phyloP scores from a whole-genome alignment of 495 filamentous ascomycete species.

The Xylaria intraflava region DNA sequence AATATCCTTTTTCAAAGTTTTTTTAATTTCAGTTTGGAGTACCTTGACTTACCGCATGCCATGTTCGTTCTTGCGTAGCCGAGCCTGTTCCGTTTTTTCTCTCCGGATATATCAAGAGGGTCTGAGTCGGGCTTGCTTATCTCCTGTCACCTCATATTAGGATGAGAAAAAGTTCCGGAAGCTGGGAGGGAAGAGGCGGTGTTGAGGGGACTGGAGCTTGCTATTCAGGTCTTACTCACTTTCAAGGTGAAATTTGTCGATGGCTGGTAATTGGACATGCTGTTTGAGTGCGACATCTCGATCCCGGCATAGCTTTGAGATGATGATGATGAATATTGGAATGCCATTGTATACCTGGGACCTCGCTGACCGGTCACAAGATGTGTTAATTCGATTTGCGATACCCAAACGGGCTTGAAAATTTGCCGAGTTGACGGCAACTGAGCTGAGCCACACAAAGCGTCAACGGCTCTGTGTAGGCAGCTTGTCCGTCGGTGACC shows the following conservation, averaged over 20 bases:
- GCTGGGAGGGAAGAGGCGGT: conserved; percentile 21
- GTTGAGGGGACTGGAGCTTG: conserved; percentile 13
- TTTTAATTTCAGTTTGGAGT: background rate
- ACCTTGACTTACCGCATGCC: conserved; percentile 76
- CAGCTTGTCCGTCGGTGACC: background rate
- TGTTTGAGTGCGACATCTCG: conserved; percentile 35
- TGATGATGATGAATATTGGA: conserved; percentile 45
- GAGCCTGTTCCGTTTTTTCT: conserved; percentile 92
- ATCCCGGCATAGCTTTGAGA: conserved; percentile 40
- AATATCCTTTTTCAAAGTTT: conserved; percentile 6
- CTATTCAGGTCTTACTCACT: conserved; percentile 28
- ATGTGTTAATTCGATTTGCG: conserved; percentile 2
- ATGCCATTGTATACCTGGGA: conserved; percentile 36
- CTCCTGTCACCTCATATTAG: conserved; percentile 51
- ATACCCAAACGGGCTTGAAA: background rate
- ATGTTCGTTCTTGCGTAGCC: conserved; percentile 97
- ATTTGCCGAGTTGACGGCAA: background rate
- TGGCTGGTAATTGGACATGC: conserved; percentile 35
- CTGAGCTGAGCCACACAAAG: background rate
- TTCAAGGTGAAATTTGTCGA: conserved; percentile 35
- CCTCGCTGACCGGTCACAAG: background rate
- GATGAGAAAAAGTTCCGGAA: conserved; percentile 19
- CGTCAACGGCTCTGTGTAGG: background rate
- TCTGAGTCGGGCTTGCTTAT: conserved; percentile 21
- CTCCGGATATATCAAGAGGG: conserved; percentile 47